A percentile compares a stretch with the other conserved stretches of the same genome.
Conservation (phyloP, 805 yeast species). For the Barnettozyma siamensis region DNA sequence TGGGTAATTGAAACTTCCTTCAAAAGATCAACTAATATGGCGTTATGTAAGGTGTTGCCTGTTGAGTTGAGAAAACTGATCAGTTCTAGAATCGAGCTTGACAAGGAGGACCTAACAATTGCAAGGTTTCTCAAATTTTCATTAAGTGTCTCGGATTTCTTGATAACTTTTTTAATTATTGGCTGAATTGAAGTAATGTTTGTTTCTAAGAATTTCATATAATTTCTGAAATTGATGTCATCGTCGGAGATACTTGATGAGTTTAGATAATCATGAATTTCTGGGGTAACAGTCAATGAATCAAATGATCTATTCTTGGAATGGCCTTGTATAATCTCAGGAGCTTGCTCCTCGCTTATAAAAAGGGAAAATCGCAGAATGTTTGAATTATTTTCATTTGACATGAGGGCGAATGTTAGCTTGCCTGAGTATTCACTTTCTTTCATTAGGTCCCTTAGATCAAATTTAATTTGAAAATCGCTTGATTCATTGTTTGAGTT, state of each 20-base stretch:
- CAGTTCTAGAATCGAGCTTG: slow-evolving; percentile 14
- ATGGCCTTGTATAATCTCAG: not conserved
- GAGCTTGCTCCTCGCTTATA: not conserved
- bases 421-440: not conserved
- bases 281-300: not conserved
- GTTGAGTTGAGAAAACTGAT: slow-evolving; percentile 4
- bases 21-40: slow-evolving; percentile 11
- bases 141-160: slow-evolving; percentile 17
- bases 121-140: slow-evolving; percentile 18
- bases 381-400: not conserved
- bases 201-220: slow-evolving; percentile 9
- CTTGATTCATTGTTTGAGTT: slow-evolving; percentile 2
- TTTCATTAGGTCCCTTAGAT: not conserved
- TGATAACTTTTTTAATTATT: slow-evolving; percentile 13
- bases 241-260: slow-evolving; percentile 4
- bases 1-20: slow-evolving; percentile 12
- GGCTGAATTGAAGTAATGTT: slow-evolving; percentile 5
- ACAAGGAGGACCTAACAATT: slow-evolving; percentile 15
- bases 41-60: slow-evolving; percentile 6
- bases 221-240: slow-evolving; percentile 9
- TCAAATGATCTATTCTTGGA: not conserved
- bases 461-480: slow-evolving; percentile 1
- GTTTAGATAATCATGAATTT: not conserved
- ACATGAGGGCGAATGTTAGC: not conserved
- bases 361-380: not conserved